These are phyloP conservation scores for Corrigiola litoralis DNA, from an alignment of 179 eudicot species.

Conservation along the genomic window DNA sequence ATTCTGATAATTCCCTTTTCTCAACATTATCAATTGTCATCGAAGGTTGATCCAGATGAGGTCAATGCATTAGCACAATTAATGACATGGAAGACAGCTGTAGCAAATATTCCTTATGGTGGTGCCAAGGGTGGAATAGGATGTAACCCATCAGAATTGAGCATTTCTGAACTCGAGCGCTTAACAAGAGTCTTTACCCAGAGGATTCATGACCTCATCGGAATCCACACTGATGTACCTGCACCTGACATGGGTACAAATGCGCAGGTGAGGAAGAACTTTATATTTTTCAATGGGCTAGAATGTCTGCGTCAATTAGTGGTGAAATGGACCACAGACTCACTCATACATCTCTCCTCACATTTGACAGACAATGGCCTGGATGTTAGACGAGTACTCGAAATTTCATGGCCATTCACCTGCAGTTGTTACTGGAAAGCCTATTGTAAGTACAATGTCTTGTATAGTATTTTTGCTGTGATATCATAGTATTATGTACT, in stretches of 20 bases:
- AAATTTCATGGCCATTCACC: conserved; percentile 95
- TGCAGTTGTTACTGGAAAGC: conserved; percentile 94
- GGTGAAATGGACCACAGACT: neutral
- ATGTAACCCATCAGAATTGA: conserved; percentile 73
- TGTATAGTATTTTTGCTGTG: too few species aligned
- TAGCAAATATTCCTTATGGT: conserved; percentile 94
- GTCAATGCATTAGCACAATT: conserved; percentile 96
- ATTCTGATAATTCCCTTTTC: neutral
- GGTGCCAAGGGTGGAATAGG: conserved; percentile 99
- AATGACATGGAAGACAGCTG: conserved; percentile 99
- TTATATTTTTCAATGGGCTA: neutral
- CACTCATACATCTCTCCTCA: neutral
- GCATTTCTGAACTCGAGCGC: conserved; percentile 79
- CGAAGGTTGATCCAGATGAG: conserved; percentile 98
- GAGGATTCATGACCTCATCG: conserved; percentile 91
- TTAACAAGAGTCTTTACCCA: conserved; percentile 95
- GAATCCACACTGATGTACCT: conserved; percentile 93
- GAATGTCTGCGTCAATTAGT: neutral
- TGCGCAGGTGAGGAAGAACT: conserved; percentile 56
- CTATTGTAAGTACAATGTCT: conserved; percentile 51
- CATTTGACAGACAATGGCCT: conserved; percentile 83
- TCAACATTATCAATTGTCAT: neutral
- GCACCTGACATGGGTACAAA: conserved; percentile 99
- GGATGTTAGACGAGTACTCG: conserved; percentile 94
- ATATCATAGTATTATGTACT: too few species aligned